Base-by-base conservation (phyloP, 148 eudicot species). In the Silene uniflora region DNA sequence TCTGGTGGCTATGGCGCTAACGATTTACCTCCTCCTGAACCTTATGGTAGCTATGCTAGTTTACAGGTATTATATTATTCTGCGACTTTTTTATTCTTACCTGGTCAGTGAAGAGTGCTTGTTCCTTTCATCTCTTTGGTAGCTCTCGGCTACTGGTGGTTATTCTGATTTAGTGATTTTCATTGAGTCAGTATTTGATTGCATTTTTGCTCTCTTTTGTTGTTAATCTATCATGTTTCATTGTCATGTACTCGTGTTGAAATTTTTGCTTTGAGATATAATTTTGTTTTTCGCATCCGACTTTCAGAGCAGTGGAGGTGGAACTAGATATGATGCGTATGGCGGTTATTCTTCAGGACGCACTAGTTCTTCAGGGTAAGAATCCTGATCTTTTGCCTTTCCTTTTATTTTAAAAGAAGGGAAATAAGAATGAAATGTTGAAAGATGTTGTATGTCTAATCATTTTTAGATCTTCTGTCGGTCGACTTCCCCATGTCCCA, bases 291-390 rank as follows among this genome's bases (percentile, higher is more conserved):
- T 42, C 52, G 16, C 10, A 29, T 67, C 14, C 42, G 21, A 47
- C 44, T 78, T 79, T 75, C 88, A 95, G 97, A 81, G 89, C 73
- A 82, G 84, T 62, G 85, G 91, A 18, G 73, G 80, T 77, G 86
- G 82, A 67, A 78, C 89, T 85, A 83, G 79, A 59, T 95, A 95
- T 85, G 99, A 96, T 79, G 86, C 77, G 24, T 95, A 95, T 87
- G 90, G 96, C 68, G 87, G 89, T 81, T 89, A 90, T 82, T 87
- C 96, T 29, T 85, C 92, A 11, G 97, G 98, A 16, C 94, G 96
- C 73, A 86, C 84, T 79, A 79, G 85, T 82, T 76, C 89, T 78
- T 88, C 96, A 35, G 91, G 96, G 99, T 95, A 88, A 84, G 86
- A 44, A 22, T 77, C 61, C 21, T 67, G 19, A 19, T 32, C 35